Evolutionary conservation across 2,329 filamentous ascomycete genomes (phyloP).

Genomic region (Paraconiothyrium brasiliense): DNA sequence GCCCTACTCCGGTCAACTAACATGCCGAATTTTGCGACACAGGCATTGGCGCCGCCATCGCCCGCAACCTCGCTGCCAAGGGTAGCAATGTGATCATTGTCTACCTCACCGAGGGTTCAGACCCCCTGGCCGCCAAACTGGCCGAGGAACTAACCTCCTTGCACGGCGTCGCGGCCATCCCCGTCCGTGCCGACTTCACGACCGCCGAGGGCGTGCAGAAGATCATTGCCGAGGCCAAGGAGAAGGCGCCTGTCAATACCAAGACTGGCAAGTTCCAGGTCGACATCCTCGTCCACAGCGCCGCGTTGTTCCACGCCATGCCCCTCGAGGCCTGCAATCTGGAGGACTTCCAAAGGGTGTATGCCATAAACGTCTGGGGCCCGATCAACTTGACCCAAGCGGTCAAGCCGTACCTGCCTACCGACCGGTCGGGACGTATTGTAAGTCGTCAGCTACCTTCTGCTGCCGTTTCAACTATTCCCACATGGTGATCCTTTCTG

Average conservation of each 20-base stretch:
- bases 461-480: background rate
- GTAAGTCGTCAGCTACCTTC: slow-evolving; percentile 41
- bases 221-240: slow-evolving; percentile 64
- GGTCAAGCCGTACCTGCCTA: slow-evolving; percentile 70
- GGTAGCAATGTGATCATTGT: slow-evolving; percentile 74
- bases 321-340: slow-evolving; percentile 53
- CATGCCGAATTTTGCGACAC: background rate
- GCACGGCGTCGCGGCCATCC: slow-evolving; percentile 66
- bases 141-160: slow-evolving; percentile 61
- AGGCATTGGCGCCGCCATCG: slow-evolving; percentile 76
- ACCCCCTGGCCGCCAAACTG: slow-evolving; percentile 59
- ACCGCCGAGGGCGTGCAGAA: slow-evolving; percentile 64
- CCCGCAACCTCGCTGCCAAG: slow-evolving; percentile 74
- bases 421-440: slow-evolving; percentile 69
- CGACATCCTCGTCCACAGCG: slow-evolving; percentile 86
- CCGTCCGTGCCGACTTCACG: slow-evolving; percentile 74
- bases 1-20: background rate
- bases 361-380: slow-evolving; percentile 62
- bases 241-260: slow-evolving; percentile 58
- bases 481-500: background rate
- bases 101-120: slow-evolving; percentile 71
- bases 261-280: slow-evolving; percentile 66
- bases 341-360: slow-evolving; percentile 69
- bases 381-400: slow-evolving; percentile 75
- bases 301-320: slow-evolving; percentile 72